phyloP scores from a whole-genome alignment of 75 land plant genomes.

The Pinus tabuliformis region DNA sequence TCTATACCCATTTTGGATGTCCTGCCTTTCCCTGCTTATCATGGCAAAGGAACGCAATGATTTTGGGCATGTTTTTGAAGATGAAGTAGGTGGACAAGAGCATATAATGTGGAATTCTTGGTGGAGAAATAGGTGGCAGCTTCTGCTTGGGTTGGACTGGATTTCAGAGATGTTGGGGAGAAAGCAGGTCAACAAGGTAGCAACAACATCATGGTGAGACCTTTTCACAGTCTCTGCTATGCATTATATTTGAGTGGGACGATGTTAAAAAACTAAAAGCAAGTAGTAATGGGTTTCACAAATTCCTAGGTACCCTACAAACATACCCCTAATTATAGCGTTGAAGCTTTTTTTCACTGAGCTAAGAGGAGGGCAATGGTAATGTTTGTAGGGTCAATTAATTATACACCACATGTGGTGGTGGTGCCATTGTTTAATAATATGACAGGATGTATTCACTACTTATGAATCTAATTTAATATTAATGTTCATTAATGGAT shows the following conservation, averaged over 20 bases:
- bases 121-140: conserved; percentile 4
- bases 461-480: no score
- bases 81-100: not conserved
- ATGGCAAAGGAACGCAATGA: not conserved
- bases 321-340: conserved; percentile 1
- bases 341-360: no score
- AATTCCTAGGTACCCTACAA: not conserved
- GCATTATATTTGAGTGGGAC: not conserved
- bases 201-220: not conserved
- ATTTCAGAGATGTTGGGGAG: not conserved
- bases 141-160: not conserved
- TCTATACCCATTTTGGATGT: not conserved
- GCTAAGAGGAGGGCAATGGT: no score
- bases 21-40: not conserved
- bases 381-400: no score
- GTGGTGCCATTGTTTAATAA: no score
- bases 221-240: not conserved
- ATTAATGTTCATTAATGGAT: no score
- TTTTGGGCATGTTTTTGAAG: conserved; percentile 1
- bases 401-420: no score
- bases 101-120: conserved; percentile 1
- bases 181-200: not conserved
- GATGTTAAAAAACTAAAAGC: not conserved
- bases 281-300: conserved; percentile 1
- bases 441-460: no score